Conservation (phyloP, 345 rosid genomes). For the Murraya koenigii region DNA sequence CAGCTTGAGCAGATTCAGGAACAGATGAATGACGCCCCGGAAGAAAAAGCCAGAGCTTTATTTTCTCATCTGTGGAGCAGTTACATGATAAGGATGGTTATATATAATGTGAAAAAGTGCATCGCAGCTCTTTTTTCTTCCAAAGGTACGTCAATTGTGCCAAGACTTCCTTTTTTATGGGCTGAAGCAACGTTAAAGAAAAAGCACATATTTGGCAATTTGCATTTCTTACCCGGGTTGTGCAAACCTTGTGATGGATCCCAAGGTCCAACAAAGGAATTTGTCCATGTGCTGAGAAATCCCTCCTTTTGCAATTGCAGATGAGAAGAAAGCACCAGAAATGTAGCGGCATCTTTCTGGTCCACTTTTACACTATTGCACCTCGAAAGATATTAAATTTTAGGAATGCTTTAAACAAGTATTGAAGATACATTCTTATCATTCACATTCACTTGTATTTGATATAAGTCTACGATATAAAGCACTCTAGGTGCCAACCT, state of each 20-base stretch:
- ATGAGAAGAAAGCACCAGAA: conserved; percentile 88
- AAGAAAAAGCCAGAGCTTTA: conserved; percentile 98
- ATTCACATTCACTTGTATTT: conserved; percentile 10
- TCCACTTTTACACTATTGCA: conserved; percentile 63
- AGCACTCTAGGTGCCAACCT: conserved; percentile 42
- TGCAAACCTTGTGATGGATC: conserved; percentile 98
- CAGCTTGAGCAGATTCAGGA: conserved; percentile 73
- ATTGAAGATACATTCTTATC: background rate
- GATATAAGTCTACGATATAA: background rate
- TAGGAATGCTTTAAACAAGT: conserved; percentile 11
- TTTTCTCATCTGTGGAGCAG: conserved; percentile 72
- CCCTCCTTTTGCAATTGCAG: conserved; percentile 83
- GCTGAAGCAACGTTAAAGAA: background rate
- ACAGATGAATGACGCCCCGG: conserved; percentile 78
- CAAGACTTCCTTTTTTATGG: background rate
- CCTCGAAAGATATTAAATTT: conserved; percentile 20
- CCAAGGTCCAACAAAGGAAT: conserved; percentile 99
- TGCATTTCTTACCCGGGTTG: conserved; percentile 76
- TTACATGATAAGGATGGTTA: conserved; percentile 8
- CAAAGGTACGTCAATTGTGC: background rate
- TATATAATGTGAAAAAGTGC: background rate
- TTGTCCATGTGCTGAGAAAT: conserved; percentile 90
- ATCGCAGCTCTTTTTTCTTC: background rate
- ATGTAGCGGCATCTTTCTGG: conserved; percentile 79
- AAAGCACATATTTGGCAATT: background rate